Conservation (phyloP, 176 grass and related monocot genomes). For the Carex pumila region DNA sequence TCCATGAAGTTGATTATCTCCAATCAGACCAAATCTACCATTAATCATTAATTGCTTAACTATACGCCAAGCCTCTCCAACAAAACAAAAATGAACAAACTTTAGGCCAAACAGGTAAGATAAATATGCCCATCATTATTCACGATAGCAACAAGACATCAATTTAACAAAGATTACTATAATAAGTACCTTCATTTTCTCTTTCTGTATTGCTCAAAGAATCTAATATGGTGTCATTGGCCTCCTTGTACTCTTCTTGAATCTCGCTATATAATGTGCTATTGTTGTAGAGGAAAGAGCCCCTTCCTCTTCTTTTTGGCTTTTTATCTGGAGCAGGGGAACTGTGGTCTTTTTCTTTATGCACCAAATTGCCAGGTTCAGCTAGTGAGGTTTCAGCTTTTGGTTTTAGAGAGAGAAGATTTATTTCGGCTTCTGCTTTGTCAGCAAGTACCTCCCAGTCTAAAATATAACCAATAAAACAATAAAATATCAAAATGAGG, state of each 20-base stretch:
- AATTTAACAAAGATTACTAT: neutral
- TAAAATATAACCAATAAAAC: slow-evolving; percentile 26
- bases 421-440: slow-evolving; percentile 24
- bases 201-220: neutral
- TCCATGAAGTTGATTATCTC: neutral
- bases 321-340: slow-evolving; percentile 32
- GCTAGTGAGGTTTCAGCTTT: neutral
- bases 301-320: slow-evolving; percentile 75
- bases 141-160: neutral
- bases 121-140: neutral
- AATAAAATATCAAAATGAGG: neutral
- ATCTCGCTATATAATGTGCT: slow-evolving; percentile 82
- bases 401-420: slow-evolving; percentile 24
- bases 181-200: neutral
- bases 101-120: neutral
- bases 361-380: slow-evolving; percentile 13
- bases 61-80: neutral
- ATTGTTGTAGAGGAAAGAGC: slow-evolving; percentile 79
- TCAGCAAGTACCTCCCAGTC: slow-evolving; percentile 88
- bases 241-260: slow-evolving; percentile 23
- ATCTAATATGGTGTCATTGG: slow-evolving; percentile 20
- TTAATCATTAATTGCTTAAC: neutral
- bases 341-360: slow-evolving; percentile 20
- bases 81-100: neutral
- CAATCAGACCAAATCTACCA: neutral